Percentiles rank a stretch among this genome's conserved stretches.
Evolutionary conservation across 108 stramenopile species (phyloP).

Genomic region (Nitzschia inconspicua): DNA sequence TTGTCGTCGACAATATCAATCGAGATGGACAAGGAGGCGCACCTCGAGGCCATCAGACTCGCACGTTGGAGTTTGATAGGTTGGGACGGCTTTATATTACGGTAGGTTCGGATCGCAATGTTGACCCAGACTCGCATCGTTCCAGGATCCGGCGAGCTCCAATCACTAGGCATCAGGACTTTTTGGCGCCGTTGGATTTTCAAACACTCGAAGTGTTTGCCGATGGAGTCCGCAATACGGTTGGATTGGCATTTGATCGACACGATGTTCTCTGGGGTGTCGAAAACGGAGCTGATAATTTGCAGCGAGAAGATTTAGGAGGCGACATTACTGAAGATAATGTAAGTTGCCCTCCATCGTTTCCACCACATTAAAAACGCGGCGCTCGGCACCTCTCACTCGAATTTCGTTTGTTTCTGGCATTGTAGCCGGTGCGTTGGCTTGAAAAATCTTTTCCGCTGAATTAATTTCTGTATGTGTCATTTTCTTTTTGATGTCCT

Average conservation of each 20-base stretch:
- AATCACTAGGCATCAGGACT: no score
- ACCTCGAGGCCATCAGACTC: conserved; percentile 57
- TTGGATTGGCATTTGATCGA: conserved; percentile 71
- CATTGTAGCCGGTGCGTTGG: no score
- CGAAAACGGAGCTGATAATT: conserved; percentile 70
- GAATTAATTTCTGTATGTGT: no score
- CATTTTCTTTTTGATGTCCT: no score
- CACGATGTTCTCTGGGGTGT: conserved; percentile 70
- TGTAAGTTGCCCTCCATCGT: conserved; percentile 18
- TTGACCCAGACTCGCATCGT: conserved; percentile 54
- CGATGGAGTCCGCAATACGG: conserved; percentile 73
- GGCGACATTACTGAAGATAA: conserved; percentile 74
- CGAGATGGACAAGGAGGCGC: conserved; percentile 51
- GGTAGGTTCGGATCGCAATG: conserved; percentile 51
- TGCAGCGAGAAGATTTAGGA: conserved; percentile 59
- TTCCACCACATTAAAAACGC: no score
- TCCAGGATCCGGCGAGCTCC: conserved; percentile 65
- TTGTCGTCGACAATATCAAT: conserved; percentile 41
- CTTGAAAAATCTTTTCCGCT: no score
- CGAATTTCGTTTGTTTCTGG: no score
- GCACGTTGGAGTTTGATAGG: conserved; percentile 62
- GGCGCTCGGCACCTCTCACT: no score
- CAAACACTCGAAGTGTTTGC: conserved; percentile 64
- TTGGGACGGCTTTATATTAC: conserved; percentile 56
- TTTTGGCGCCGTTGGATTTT: conserved; percentile 50